Conservation (phyloP, 495 filamentous ascomycete species). For the Aspergillus indologenus region DNA sequence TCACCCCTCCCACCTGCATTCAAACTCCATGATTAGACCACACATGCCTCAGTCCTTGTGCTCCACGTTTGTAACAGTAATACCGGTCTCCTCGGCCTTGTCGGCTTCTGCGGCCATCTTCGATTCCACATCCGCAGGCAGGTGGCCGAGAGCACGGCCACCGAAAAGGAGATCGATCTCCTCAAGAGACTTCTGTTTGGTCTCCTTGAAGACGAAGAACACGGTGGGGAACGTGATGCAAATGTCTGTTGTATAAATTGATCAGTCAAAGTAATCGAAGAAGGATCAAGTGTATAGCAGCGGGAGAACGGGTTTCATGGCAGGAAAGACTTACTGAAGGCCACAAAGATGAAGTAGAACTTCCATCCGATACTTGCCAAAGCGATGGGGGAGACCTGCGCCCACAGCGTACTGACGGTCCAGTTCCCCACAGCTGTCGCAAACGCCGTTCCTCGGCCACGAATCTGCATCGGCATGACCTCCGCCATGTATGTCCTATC, state of each 20-base stretch:
- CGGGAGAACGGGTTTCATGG: background rate
- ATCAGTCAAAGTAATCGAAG: background rate
- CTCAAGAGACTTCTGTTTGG: constrained; percentile 53
- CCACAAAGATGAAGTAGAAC: constrained; percentile 48
- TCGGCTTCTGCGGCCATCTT: constrained; percentile 13
- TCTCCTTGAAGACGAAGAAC: constrained; percentile 55
- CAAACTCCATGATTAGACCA: background rate
- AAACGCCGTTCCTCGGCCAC: constrained; percentile 46
- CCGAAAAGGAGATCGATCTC: constrained; percentile 57
- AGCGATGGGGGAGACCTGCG: constrained; percentile 48
- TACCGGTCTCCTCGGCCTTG: constrained; percentile 17
- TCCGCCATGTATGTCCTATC: constrained; percentile 46
- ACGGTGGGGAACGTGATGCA: constrained; percentile 37
- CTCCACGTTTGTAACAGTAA: constrained; percentile 21
- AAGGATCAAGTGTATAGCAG: constrained; percentile 9
- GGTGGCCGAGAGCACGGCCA: constrained; percentile 40
- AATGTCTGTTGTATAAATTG: constrained; percentile 22
- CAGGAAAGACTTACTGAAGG: constrained; percentile 31
- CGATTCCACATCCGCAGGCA: constrained; percentile 36
- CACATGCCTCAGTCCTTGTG: constrained; percentile 4
- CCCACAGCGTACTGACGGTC: constrained; percentile 49
- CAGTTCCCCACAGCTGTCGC: constrained; percentile 49
- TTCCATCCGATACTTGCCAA: constrained; percentile 42
- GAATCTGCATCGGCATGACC: constrained; percentile 51
- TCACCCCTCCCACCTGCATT: background rate